phyloP scores from a whole-genome alignment of 2,329 filamentous ascomycete species.

The Neonectria punicea region DNA sequence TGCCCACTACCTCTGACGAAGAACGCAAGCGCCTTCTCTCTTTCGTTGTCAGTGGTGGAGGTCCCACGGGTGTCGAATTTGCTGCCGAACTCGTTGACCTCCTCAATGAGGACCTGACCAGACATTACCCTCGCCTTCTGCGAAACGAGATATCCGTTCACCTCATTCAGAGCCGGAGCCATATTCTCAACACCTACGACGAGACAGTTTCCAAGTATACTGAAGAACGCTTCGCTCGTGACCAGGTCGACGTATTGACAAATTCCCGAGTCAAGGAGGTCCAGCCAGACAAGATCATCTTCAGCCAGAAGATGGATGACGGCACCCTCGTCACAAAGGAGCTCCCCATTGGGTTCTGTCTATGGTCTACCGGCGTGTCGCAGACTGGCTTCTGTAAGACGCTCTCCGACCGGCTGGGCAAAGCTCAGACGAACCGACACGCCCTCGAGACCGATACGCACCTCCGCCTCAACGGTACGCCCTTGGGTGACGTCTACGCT shows the following conservation, averaged over 20 bases:
- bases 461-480: conserved; percentile 87
- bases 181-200: conserved; percentile 98
- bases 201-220: conserved; percentile 93
- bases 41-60: conserved; percentile 95
- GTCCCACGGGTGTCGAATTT: conserved; percentile 97
- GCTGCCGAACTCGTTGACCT: conserved; percentile 96
- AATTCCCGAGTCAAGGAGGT: conserved; percentile 96
- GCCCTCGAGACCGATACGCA: conserved; percentile 96
- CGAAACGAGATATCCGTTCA: conserved; percentile 98
- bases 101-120: conserved; percentile 90
- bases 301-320: conserved; percentile 81
- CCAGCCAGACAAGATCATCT: conserved; percentile 82
- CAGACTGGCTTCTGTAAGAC: conserved; percentile 84
- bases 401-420: conserved; percentile 79
- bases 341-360: conserved; percentile 92
- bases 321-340: conserved; percentile 87
- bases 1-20: conserved; percentile 91
- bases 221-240: conserved; percentile 88
- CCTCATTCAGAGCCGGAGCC: conserved; percentile 91
- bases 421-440: conserved; percentile 85
- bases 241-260: conserved; percentile 90
- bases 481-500: conserved; percentile 93
- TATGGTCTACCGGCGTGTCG: conserved; percentile 96
- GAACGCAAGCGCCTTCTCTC: conserved; percentile 89
- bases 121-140: conserved; percentile 87